Conservation (phyloP, 805 yeast genomes). For the Kuraishia molischiana region DNA sequence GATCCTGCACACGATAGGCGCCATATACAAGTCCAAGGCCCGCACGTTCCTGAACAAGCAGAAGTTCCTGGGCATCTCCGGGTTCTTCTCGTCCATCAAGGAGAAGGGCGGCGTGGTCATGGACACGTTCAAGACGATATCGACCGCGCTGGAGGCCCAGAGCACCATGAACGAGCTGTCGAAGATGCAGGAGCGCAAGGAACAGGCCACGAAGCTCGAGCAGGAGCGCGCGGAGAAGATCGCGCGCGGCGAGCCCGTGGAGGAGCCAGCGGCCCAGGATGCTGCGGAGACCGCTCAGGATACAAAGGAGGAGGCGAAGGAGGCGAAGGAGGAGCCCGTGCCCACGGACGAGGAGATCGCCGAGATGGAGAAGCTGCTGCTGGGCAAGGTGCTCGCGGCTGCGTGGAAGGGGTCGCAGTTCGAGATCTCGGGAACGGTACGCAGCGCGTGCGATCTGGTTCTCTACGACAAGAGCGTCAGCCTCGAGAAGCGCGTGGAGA, state of each 20-base stretch:
- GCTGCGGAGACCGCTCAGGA: constrained; percentile 7
- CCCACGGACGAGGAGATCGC: constrained; percentile 50
- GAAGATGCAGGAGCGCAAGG: constrained; percentile 50
- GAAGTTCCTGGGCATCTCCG: constrained; percentile 80
- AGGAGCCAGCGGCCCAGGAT: not conserved
- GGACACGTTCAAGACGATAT: constrained; percentile 73
- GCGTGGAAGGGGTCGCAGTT: constrained; percentile 92
- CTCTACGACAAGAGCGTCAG: constrained; percentile 58
- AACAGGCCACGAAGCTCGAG: constrained; percentile 12
- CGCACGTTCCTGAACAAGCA: constrained; percentile 63
- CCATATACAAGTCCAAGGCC: constrained; percentile 67
- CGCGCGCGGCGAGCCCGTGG: constrained; percentile 1
- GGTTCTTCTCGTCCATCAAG: constrained; percentile 70
- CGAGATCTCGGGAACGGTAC: constrained; percentile 72
- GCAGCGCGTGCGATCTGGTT: constrained; percentile 75
- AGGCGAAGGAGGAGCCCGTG: constrained; percentile 16
- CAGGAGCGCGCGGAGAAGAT: constrained; percentile 1
- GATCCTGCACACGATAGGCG: constrained; percentile 74
- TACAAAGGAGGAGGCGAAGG: constrained; percentile 5
- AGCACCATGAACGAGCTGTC: constrained; percentile 64
- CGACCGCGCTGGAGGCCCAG: constrained; percentile 86
- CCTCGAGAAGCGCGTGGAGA: constrained; percentile 49
- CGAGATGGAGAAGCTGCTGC: constrained; percentile 70
- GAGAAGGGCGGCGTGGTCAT: constrained; percentile 79
- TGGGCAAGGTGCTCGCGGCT: constrained; percentile 86